Evolutionary conservation across 352 stramenopile genomes (phyloP).

Genomic region (Phytophthora crassamura): DNA sequence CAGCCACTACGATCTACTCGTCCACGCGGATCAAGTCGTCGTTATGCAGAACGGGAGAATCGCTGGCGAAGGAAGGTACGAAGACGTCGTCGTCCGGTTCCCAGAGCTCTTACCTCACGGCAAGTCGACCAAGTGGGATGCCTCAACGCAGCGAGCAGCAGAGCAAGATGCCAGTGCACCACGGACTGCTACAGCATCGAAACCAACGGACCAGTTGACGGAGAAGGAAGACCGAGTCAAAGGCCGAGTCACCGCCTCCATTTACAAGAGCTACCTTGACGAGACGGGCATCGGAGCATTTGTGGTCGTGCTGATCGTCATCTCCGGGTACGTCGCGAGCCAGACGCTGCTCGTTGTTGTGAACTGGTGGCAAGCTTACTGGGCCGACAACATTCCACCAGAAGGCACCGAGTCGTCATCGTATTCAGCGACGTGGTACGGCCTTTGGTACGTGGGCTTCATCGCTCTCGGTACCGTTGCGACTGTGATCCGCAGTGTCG

Average conservation of each 20-base stretch:
- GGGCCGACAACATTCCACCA: slow-evolving; percentile 35
- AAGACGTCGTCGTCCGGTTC: slow-evolving; percentile 20
- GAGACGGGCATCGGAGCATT: slow-evolving; percentile 27
- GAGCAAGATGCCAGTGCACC: neutral
- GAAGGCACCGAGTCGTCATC: slow-evolving; percentile 16
- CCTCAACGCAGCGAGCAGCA: neutral
- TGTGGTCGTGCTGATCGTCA: slow-evolving; percentile 19
- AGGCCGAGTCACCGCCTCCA: slow-evolving; percentile 18
- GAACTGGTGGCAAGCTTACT: slow-evolving; percentile 40
- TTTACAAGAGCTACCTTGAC: slow-evolving; percentile 37
- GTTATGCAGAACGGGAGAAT: slow-evolving; percentile 36
- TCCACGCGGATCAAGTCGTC: slow-evolving; percentile 32
- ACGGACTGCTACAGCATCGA: neutral
- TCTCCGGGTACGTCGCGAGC: slow-evolving; percentile 17
- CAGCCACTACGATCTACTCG: slow-evolving; percentile 37
- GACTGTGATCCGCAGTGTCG: slow-evolving; percentile 17
- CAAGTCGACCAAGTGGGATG: neutral
- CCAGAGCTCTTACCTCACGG: slow-evolving; percentile 5
- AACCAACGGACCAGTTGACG: slow-evolving; percentile 9
- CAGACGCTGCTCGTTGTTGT: slow-evolving; percentile 29
- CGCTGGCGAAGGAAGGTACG: slow-evolving; percentile 33
- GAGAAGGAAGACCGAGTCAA: slow-evolving; percentile 32
- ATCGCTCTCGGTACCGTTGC: slow-evolving; percentile 26
- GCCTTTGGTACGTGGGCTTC: slow-evolving; percentile 43
- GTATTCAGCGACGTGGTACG: slow-evolving; percentile 20